Percentiles rank a stretch among this genome's conserved stretches.
Conservation (phyloP, 2,329 filamentous ascomycete species). For the Venturia nashicola region DNA sequence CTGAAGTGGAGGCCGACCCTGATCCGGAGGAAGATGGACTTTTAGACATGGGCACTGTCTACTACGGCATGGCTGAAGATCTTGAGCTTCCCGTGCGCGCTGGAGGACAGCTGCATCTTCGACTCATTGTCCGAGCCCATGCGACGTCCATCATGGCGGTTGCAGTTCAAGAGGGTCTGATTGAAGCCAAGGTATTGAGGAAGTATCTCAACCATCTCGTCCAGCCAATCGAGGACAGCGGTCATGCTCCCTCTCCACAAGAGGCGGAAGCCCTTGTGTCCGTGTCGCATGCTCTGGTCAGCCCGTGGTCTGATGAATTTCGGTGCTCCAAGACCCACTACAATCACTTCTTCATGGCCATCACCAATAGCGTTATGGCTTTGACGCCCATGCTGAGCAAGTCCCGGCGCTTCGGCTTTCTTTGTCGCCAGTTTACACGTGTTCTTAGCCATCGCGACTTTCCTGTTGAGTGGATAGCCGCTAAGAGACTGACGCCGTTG, state of each 20-base stretch:
- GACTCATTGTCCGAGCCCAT: background rate
- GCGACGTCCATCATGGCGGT: background rate
- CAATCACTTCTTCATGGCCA: background rate
- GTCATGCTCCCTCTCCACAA: background rate
- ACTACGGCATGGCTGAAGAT: background rate
- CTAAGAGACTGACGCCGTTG: background rate
- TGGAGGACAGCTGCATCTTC: background rate
- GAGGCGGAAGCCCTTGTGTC: background rate
- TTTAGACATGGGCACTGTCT: background rate
- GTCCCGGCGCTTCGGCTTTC: background rate
- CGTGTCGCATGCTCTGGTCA: background rate
- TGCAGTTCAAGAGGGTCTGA: slow-evolving; percentile 5
- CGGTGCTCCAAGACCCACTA: background rate
- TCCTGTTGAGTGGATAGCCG: slow-evolving; percentile 4
- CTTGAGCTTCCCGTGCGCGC: background rate
- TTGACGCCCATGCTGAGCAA: background rate
- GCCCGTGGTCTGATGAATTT: background rate
- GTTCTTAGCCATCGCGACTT: background rate
- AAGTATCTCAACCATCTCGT: background rate
- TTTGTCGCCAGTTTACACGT: background rate
- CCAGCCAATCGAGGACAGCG: background rate
- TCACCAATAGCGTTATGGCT: background rate
- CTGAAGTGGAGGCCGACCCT: background rate
- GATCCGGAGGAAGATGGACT: background rate
- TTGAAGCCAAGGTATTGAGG: background rate